A percentile compares a stretch with the other conserved stretches of the same genome.
phyloP scores from a whole-genome alignment of 1,284 basidiomycete genomes.

The Lignosus rhinocerotis region DNA sequence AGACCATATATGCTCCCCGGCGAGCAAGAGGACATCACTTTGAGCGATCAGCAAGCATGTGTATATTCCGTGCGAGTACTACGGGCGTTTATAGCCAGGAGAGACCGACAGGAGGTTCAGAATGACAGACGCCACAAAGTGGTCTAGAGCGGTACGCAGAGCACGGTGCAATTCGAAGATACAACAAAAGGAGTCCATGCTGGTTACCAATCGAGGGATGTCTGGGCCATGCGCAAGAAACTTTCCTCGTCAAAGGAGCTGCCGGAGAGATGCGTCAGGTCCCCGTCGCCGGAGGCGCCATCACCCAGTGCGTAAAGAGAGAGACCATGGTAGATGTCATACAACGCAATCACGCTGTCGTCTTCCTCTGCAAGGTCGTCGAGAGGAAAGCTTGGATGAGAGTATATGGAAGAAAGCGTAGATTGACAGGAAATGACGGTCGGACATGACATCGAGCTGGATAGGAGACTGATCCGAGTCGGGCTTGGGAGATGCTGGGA shows the following conservation, averaged over 20 bases:
- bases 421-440: not conserved
- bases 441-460: not conserved
- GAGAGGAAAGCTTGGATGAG: not conserved
- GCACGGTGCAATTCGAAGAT: not conserved
- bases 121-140: not conserved
- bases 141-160: not conserved
- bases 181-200: too few relatives aligned
- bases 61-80: not conserved
- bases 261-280: not conserved
- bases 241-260: slow-evolving; percentile 26
- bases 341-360: slow-evolving; percentile 4
- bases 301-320: slow-evolving; percentile 1
- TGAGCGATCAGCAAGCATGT: not conserved
- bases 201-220: slow-evolving; percentile 21
- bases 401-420: slow-evolving; percentile 5
- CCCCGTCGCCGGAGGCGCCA: not conserved
- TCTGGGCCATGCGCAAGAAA: slow-evolving; percentile 25
- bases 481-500: not conserved
- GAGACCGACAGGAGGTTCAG: not conserved
- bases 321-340: not conserved
- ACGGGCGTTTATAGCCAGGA: not conserved
- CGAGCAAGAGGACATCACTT: not conserved
- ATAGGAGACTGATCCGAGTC: not conserved
- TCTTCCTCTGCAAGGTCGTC: not conserved
- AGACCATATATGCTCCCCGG: not conserved